phyloP scores from a whole-genome alignment of 1,139 yeast species.

The Yamadazyma blattariae region DNA sequence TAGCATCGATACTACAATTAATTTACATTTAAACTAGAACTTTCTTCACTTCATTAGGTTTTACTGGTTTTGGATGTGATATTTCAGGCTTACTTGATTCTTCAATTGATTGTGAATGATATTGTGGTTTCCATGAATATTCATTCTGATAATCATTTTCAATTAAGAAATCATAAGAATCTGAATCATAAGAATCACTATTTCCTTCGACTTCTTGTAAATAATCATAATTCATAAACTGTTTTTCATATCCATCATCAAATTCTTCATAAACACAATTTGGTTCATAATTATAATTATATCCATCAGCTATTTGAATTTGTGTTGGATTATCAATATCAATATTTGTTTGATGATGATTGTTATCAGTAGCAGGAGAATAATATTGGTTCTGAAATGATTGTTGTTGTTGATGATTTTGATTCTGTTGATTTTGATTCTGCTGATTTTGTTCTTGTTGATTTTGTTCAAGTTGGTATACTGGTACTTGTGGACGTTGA shows the following conservation, averaged over 20 bases:
- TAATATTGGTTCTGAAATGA: no score
- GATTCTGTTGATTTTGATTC: no score
- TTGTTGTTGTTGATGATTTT: no score
- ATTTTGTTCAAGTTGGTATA: background rate
- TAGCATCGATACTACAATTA: no score
- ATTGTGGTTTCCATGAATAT: slow-evolving; percentile 5
- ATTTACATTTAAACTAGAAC: no score
- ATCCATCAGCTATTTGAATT: background rate
- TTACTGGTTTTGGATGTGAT: background rate
- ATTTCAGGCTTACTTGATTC: no score
- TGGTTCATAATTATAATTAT: slow-evolving; percentile 1
- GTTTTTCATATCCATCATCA: slow-evolving; percentile 26
- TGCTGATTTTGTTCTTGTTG: background rate
- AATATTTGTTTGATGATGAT: background rate
- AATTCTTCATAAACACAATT: slow-evolving; percentile 19
- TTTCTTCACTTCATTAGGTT: background rate
- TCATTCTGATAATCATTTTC: slow-evolving; percentile 1
- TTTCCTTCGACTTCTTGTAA: background rate
- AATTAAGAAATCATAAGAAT: slow-evolving; percentile 1
- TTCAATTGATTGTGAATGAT: no score
- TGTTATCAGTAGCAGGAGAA: no score
- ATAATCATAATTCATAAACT: slow-evolving; percentile 13
- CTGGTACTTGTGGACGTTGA: no score
- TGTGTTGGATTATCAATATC: no score
- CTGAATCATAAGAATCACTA: slow-evolving; percentile 2